phyloP scores from a whole-genome alignment of 257 asterid genomes.

The Fraxinus americana region DNA sequence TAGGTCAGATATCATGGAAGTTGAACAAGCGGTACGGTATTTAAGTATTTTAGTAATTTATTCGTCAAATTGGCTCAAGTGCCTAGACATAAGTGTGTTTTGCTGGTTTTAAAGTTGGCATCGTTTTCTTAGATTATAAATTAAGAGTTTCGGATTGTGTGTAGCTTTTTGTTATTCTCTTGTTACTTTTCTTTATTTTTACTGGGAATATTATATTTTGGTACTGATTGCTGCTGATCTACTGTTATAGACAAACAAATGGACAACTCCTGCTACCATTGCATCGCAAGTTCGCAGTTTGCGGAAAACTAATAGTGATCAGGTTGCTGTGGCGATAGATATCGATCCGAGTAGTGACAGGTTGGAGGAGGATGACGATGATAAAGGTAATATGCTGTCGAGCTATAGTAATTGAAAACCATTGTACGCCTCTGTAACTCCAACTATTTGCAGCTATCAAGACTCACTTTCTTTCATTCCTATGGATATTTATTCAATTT shows the following conservation, averaged over 20 bases:
- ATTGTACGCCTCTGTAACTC: conserved; percentile 3
- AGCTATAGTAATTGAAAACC: conserved; percentile 13
- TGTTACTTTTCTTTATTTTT: not conserved
- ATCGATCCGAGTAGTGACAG: conserved; percentile 54
- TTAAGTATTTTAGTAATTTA: conserved; percentile 26
- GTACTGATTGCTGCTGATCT: conserved; percentile 27
- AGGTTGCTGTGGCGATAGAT: conserved; percentile 90
- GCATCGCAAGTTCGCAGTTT: conserved; percentile 91
- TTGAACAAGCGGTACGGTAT: conserved; percentile 74
- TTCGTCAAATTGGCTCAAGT: conserved; percentile 18
- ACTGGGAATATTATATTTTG: conserved; percentile 25
- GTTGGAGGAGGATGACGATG: conserved; percentile 84
- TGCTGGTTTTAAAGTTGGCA: not conserved
- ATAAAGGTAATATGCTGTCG: conserved; percentile 64
- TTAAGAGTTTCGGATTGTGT: not conserved
- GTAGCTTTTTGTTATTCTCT: not conserved
- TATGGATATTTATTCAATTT: conserved; percentile 26
- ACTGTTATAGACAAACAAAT: conserved; percentile 63
- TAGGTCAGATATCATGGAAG: conserved; percentile 81
- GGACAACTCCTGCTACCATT: conserved; percentile 51
- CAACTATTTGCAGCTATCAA: conserved; percentile 17
- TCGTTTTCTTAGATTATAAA: not conserved
- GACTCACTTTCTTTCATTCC: conserved; percentile 16
- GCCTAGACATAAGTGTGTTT: conserved; percentile 7
- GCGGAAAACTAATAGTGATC: conserved; percentile 85